Percentiles rank a stretch among this genome's conserved stretches.
These are phyloP conservation scores for Pachysolen tannophilus DNA, from an alignment of 805 yeast genomes.

Conservation along the genomic window DNA sequence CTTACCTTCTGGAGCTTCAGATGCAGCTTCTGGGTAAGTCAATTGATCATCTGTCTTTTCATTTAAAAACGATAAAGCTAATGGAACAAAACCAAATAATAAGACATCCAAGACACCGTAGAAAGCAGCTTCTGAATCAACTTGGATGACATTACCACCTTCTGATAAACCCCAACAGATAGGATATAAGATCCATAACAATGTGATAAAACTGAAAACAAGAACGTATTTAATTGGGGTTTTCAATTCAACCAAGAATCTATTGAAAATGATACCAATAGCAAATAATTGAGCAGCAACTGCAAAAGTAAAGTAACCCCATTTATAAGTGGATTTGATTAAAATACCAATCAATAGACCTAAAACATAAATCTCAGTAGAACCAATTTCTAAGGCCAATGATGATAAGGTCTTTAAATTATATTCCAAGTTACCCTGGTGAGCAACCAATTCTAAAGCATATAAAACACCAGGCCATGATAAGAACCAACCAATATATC, in stretches of 20 bases:
- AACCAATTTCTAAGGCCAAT: conserved; percentile 32
- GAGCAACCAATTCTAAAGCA: conserved; percentile 23
- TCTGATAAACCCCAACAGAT: conserved; percentile 48
- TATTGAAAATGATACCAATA: conserved; percentile 14
- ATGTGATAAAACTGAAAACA: conserved; percentile 15
- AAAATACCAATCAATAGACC: conserved; percentile 50
- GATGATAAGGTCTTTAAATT: conserved; percentile 26
- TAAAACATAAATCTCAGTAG: conserved; percentile 42
- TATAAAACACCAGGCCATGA: conserved; percentile 38
- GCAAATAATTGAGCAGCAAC: conserved; percentile 33
- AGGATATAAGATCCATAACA: conserved; percentile 43
- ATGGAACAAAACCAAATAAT: conserved; percentile 22
- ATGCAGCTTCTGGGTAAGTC: conserved; percentile 7
- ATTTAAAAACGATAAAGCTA: conserved; percentile 12
- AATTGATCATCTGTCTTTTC: conserved; percentile 7
- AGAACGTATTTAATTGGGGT: conserved; percentile 3
- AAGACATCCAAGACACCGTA: conserved; percentile 51
- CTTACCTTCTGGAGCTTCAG: background rate
- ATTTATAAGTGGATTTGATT: conserved; percentile 48
- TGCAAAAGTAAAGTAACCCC: conserved; percentile 63
- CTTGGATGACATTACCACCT: conserved; percentile 55
- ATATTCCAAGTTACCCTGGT: conserved; percentile 22
- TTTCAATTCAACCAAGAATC: conserved; percentile 5
- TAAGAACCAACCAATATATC: conserved; percentile 51
- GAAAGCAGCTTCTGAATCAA: conserved; percentile 51